Evolutionary conservation across 306 rosid genomes (phyloP), one percentile per base, ranked within the genome.

Genomic region (Malus domestica): DNA sequence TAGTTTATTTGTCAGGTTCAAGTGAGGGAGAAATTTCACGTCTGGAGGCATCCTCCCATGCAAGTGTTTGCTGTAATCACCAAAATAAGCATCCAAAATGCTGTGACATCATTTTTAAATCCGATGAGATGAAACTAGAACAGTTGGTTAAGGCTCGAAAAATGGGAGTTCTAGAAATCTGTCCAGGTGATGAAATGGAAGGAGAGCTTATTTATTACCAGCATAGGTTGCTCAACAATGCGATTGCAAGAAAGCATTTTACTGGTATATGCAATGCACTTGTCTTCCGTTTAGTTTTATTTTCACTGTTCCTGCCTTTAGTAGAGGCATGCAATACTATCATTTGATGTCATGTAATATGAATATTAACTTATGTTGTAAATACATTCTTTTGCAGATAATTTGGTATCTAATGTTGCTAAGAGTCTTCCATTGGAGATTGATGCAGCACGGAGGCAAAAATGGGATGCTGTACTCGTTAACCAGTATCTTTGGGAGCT

Each of bases 401-500:
- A 85, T 69, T 85, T 96, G 74, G 86, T 87, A 78, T 71, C 6
- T 81, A 89, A 61, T 70, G 83, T 92, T 72, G 85, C 84, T 51
- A 83, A 87, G 91, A 84, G 88, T 81, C 87, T 96, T 74, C 98
- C 96, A 8, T 83, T 45, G 76, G 99, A 96, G 87, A 83, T 90
- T 81, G 93, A 92, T 77, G 78, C 70, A 18, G 77, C 86, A 46
- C 86, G 91, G 72, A 88, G 79, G 71, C 86, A 79, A 75, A 88
- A 86, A 81, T 96, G 99, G 99, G 96, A 96, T 73, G 89, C 92
- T 66, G 97, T 96, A 79, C 88, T 86, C 71, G 91, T 91, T 69
- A 92, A 86, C 76, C 93, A 80, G 76, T 96, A 96, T 83, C 86
- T 92, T 74, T 80, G 87, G 69, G 87, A 86, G 82, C 96, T 89